Base-by-base conservation (phyloP, 1,139 yeast species). In the Yamadazyma blattariae region DNA sequence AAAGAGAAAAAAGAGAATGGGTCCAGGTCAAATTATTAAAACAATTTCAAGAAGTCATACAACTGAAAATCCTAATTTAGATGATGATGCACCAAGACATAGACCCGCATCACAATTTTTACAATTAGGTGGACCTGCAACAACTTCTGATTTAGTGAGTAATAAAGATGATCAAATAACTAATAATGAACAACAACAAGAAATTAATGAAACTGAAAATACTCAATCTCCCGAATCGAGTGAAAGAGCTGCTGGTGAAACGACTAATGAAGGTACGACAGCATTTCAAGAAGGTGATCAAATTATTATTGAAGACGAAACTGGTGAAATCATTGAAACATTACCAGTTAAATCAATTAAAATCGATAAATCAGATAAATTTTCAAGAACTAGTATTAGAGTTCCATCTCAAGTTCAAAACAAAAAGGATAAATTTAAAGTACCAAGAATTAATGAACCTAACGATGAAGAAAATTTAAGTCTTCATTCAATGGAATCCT, bases 251-350 rank as follows among this genome's bases (percentile, higher is more conserved):
- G 21, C 25, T 7, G 28, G 25, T 14, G 34, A 27, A 16, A 18
- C 16, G 9, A 22, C 18, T 23, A 15, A 22, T 21, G 33, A 8
- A 20, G 42, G 25, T n/a, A 33, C 74, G 1, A 66, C 74, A 19
- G 92, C 88, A 0, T 90, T 77, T 56, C 79, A 77, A 41, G 96
- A 87, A 51, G 96, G 95, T 19, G 52, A 66, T 29, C 65, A 71
- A 28, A 57, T 89, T 29, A 74, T 90, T 36, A 68, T 90, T 41
- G 98, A 90, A 54, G 94, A 88, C 57, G 76, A 73, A 39, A 71
- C 78, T 37, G 97, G 97, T 36, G 97, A 90, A 44, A 71, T 88
- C 28, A 52, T 90, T 32, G 79, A 77, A 45, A 51, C 63, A 3
- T 42, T 65, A 18, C 57, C 58, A 12, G 37, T 54, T 29, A 48